These are phyloP conservation scores for Rhizopogon vulgaris DNA, from an alignment of 768 basidiomycete genomes.

Conservation along the genomic window DNA sequence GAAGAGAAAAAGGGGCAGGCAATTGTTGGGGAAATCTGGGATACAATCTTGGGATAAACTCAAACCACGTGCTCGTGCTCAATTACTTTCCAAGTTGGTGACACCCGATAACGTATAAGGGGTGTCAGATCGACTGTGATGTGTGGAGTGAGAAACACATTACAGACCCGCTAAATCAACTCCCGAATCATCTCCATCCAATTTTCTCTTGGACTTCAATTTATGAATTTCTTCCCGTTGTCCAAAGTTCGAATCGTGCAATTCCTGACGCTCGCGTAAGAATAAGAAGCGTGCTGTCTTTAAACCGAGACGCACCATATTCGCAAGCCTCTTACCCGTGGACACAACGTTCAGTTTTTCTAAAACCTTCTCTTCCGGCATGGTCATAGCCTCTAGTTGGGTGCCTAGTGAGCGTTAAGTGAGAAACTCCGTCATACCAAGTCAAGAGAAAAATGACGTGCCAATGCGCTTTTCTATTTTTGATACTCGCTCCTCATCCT, in stretches of 20 bases:
- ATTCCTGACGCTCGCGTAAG: conserved; percentile 41
- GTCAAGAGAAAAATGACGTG: conserved; percentile 32
- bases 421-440: not conserved
- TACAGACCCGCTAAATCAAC: not conserved
- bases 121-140: too few relatives aligned
- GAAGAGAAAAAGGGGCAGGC: not conserved
- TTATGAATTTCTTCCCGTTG: conserved; percentile 79
- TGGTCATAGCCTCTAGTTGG: conserved; percentile 62
- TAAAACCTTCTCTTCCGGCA: conserved; percentile 79
- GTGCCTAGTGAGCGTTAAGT: conserved; percentile 43
- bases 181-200: too few relatives aligned
- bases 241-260: conserved; percentile 88
- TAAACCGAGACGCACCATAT: conserved; percentile 61
- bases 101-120: too few relatives aligned
- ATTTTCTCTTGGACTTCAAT: conserved; percentile 41
- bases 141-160: too few relatives aligned
- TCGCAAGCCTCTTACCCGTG: conserved; percentile 87
- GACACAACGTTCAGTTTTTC: conserved; percentile 86
- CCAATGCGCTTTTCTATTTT: conserved; percentile 83
- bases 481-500: conserved; percentile 79
- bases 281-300: not conserved
- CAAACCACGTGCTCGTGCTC: not conserved
- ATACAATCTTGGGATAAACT: too few relatives aligned
- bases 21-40: not conserved
- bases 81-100: too few relatives aligned